Evolutionary conservation across 1,139 yeast species (phyloP).

Genomic region (Nakaseomyces sp.): DNA sequence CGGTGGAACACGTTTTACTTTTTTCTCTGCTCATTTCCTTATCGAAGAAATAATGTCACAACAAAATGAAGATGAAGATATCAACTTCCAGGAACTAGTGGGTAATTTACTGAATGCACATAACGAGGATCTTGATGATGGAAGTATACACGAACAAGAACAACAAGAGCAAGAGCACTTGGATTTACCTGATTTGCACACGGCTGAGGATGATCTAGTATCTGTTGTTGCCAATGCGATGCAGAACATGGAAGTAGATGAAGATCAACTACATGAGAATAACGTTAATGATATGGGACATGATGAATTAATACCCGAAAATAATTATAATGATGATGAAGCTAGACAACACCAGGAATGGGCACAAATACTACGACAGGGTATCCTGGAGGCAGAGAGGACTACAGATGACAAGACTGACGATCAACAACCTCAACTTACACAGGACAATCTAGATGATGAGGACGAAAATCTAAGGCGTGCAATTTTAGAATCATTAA

Average conservation of each 20-base stretch:
- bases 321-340: constrained; percentile 9
- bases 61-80: constrained; percentile 21
- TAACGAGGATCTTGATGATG: constrained; percentile 12
- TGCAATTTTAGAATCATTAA: constrained; percentile 28
- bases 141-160: constrained; percentile 6
- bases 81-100: constrained; percentile 28
- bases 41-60: constrained; percentile 7
- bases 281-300: constrained; percentile 7
- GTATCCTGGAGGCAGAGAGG: constrained; percentile 17
- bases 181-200: constrained; percentile 17
- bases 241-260: constrained; percentile 17
- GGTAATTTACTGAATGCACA: constrained; percentile 28
- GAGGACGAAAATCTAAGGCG: constrained; percentile 29
- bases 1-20: no score
- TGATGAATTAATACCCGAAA: background rate
- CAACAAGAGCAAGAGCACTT: constrained; percentile 10
- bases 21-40: no score
- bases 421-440: constrained; percentile 8
- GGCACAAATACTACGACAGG: constrained; percentile 28
- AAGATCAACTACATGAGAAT: constrained; percentile 8
- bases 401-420: constrained; percentile 1
- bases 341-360: constrained; percentile 23
- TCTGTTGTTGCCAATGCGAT: constrained; percentile 30
- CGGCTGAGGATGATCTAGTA: constrained; percentile 19
- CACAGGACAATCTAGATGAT: constrained; percentile 25